These are phyloP conservation scores for Raphidocelis subcapitata DNA, from an alignment of 139 green algal genomes.

Conservation along the genomic window DNA sequence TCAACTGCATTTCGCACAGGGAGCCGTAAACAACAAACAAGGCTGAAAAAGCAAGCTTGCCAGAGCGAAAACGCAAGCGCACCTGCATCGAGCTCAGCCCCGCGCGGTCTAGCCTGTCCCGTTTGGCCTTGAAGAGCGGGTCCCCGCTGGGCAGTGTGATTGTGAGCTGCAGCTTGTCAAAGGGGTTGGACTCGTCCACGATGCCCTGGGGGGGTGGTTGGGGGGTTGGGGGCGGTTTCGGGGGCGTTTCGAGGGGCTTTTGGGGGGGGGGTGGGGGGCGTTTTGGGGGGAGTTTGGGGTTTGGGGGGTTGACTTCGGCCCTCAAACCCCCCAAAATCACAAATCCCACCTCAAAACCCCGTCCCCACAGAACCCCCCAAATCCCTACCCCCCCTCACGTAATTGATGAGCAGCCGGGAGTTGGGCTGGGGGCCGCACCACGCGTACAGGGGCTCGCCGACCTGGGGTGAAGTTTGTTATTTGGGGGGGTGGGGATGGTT, in stretches of 20 bases:
- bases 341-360: no score
- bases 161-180: conserved; percentile 65
- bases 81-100: conserved; percentile 10
- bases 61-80: conserved; percentile 19
- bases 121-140: conserved; percentile 84
- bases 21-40: conserved; percentile 15
- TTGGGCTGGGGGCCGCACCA: conserved; percentile 98
- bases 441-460: conserved; percentile 75
- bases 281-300: conserved; percentile 20
- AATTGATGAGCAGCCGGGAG: conserved; percentile 69
- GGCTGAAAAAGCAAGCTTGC: not conserved
- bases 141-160: conserved; percentile 64
- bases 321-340: no score
- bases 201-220: conserved; percentile 55
- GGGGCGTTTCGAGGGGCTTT: not conserved
- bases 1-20: conserved; percentile 78
- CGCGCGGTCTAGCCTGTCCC: conserved; percentile 54
- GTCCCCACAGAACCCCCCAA: no score
- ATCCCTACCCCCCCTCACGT: no score
- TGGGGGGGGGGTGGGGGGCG: not conserved
- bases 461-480: no score
- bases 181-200: conserved; percentile 66
- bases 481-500: no score
- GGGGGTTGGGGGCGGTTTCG: not conserved
- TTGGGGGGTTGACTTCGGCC: no score